These are phyloP conservation scores for Combretum micranthum DNA, from an alignment of 345 rosid species.

Conservation along the genomic window DNA sequence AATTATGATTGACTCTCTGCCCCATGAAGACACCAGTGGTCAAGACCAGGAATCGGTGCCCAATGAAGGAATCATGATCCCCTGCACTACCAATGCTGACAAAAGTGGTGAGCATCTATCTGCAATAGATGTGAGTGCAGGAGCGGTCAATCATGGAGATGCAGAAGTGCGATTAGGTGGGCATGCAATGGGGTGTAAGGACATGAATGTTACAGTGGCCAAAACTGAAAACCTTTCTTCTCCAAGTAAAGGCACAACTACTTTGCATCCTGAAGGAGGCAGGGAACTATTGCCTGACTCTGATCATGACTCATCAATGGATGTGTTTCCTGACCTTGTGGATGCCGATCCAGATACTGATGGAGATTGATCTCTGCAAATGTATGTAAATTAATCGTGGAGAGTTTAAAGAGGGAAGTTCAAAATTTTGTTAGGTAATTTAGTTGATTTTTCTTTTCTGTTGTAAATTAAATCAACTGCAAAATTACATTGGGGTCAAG, in stretches of 20 bases:
- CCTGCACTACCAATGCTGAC: slow-evolving; percentile 6
- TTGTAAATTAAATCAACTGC: too few species aligned
- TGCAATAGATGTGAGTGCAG: too few species aligned
- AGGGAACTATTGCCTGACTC: slow-evolving; percentile 8
- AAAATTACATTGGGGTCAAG: too few species aligned
- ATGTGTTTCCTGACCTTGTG: slow-evolving; percentile 37
- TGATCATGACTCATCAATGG: slow-evolving; percentile 27
- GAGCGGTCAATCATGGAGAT: slow-evolving; percentile 5
- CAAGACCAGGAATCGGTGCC: slow-evolving; percentile 23
- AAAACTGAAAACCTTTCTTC: slow-evolving; percentile 7
- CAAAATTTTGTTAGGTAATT: too few species aligned
- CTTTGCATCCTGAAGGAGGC: slow-evolving; percentile 12
- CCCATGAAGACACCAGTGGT: slow-evolving; percentile 18
- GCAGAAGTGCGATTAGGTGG: slow-evolving; percentile 9
- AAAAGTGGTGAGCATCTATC: background rate
- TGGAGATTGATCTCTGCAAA: background rate
- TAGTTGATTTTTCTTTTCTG: too few species aligned
- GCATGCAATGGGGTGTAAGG: too few species aligned
- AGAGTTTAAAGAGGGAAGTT: too few species aligned
- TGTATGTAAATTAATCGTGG: too few species aligned
- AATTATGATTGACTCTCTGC: slow-evolving; percentile 18
- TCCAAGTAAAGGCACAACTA: background rate
- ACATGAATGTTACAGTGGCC: slow-evolving; percentile 4
- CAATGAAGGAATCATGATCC: slow-evolving; percentile 14
- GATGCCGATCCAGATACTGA: slow-evolving; percentile 44